Evolutionary conservation across 345 rosid genomes (phyloP), one percentile per base, ranked within the genome.

Genomic region (Anastatica hierochuntica): DNA sequence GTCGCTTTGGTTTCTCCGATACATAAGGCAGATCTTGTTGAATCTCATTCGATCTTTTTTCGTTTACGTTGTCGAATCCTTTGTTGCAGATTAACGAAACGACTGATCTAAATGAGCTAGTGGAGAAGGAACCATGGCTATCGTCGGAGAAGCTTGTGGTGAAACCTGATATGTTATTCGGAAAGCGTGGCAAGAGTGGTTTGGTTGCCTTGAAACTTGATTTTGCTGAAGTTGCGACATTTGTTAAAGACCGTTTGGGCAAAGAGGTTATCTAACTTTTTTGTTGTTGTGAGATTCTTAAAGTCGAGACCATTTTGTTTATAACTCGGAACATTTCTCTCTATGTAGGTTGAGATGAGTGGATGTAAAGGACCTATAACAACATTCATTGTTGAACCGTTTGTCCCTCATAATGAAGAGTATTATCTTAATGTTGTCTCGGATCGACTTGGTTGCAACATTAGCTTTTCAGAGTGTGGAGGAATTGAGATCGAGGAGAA

Each of bases 401-500:
- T 87, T 67, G 62, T 87, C 38, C 98, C 88, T 14, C 98, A 90
- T 72, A 69, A 77, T 1, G 88, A 87, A 20, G 98, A 90, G 80
- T 84, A 69, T 71, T 90, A 90, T 73, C 95, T 90, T 54, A 87
- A 90, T 50, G 77, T 90, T 56, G 90, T 87, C 56, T 87, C 98
- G 0, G 95, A 90, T 15, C 55, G 95, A 13, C 96, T 87, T 27
- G 96, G 98, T 0, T 59, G 79, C 83, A 87, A 80, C 79, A 52
- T 90, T 34, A 90, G 98, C 79, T 90, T 90, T 68, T 90, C 98
- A 1, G 98, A 87, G 53, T 90, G 95, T 3, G 98, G 96, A 65
- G 95, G 96, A 24, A 82, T 90, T 65, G 98, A 90, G 19, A 87
- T 90, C 21, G 98, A 90, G 77, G 98, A 87, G 72, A 90, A 90